Evolutionary conservation across 306 rosid genomes (phyloP).

Genomic region (Cicer arietinum): DNA sequence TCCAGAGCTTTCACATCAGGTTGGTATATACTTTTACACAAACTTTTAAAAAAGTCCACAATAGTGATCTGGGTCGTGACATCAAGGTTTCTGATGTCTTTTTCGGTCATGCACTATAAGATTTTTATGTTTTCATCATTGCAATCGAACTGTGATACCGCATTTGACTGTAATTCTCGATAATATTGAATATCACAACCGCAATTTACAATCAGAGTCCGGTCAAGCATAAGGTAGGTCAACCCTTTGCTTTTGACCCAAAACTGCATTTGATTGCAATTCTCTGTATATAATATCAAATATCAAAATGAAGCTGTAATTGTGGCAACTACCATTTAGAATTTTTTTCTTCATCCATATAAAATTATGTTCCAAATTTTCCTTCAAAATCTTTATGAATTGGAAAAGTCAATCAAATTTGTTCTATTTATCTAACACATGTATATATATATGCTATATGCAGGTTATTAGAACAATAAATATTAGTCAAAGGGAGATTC

Average conservation of each 20-base stretch:
- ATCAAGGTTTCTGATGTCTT: not conserved
- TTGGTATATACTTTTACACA: conserved; percentile 26
- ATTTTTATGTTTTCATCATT: not conserved
- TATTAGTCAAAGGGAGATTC: conserved; percentile 66
- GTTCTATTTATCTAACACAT: not conserved
- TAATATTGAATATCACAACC: not conserved
- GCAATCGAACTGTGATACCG: not conserved
- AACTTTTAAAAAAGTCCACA: not conserved
- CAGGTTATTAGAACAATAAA: conserved; percentile 66
- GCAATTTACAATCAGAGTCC: too few relatives aligned
- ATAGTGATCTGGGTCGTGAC: not conserved
- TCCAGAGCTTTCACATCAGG: conserved; percentile 69
- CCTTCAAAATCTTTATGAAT: not conserved
- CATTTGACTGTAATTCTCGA: not conserved
- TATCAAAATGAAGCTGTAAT: not conserved
- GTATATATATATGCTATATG: not conserved
- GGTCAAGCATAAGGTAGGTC: too few relatives aligned
- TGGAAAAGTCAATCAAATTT: not conserved
- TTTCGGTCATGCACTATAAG: not conserved
- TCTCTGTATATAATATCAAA: not conserved
- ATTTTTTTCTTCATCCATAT: not conserved
- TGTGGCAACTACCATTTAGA: not conserved
- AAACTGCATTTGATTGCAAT: not conserved
- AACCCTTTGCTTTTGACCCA: not conserved
- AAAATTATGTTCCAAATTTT: not conserved